Evolutionary conservation across 202 grass and related monocot species (phyloP).

Genomic region (Schoenoplectus triqueter): DNA sequence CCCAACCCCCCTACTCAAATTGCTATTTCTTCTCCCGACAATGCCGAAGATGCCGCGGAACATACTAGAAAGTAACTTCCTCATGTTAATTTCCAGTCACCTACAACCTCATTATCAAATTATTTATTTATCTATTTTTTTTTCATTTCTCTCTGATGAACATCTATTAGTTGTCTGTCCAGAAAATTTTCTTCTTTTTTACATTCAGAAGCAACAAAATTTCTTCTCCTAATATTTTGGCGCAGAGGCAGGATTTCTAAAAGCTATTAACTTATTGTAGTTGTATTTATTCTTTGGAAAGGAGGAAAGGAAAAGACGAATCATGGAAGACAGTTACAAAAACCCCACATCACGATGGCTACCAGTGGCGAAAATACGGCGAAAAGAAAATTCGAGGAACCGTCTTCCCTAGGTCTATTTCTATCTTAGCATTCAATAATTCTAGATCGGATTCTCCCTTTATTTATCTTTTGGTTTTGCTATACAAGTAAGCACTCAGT

Average conservation of each 20-base stretch:
- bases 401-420: constrained; percentile 56
- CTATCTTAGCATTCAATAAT: constrained; percentile 1
- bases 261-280: constrained; percentile 30
- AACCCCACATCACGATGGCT: constrained; percentile 57
- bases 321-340: constrained; percentile 31
- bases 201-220: neutral
- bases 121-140: no score
- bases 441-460: neutral
- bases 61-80: constrained; percentile 33
- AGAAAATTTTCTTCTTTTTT: neutral
- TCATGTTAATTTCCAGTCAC: neutral
- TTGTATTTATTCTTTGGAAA: constrained; percentile 42
- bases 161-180: neutral
- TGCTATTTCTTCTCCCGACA: constrained; percentile 1
- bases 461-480: neutral
- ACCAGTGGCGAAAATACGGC: constrained; percentile 82
- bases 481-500: neutral
- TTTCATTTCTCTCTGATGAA: no score
- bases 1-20: neutral
- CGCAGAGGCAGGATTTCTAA: neutral
- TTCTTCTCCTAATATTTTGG: neutral
- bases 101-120: no score
- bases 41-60: constrained; percentile 21
- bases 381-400: constrained; percentile 69
- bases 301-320: constrained; percentile 41